phyloP scores from a whole-genome alignment of 768 basidiomycete genomes.

The Phylloporus rhodoxanthus region DNA sequence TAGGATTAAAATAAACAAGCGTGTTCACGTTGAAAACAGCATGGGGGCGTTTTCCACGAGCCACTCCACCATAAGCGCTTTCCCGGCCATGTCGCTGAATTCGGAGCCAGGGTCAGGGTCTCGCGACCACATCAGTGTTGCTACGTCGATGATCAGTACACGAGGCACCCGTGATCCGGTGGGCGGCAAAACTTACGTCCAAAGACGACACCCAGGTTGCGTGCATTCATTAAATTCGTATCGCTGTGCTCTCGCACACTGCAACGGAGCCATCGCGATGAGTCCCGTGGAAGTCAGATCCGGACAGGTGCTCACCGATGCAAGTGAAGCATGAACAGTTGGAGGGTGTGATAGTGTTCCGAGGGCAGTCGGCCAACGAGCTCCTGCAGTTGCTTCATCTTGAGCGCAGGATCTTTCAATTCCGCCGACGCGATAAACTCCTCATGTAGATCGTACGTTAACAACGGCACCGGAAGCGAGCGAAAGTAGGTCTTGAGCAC shows the following conservation, averaged over 20 bases:
- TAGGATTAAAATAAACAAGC: conserved; percentile 11
- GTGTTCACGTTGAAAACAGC: conserved; percentile 35
- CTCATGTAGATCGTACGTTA: conserved; percentile 89
- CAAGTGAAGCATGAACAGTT: conserved; percentile 80
- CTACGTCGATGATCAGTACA: conserved; percentile 37
- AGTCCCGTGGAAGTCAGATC: background rate
- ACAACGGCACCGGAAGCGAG: conserved; percentile 80
- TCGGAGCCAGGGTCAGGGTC: conserved; percentile 81
- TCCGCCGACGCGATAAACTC: conserved; percentile 76
- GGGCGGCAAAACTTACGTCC: conserved; percentile 65
- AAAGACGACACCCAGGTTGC: conserved; percentile 96
- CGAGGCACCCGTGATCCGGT: background rate
- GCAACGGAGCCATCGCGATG: background rate
- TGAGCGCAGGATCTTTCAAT: conserved; percentile 56
- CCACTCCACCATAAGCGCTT: conserved; percentile 91
- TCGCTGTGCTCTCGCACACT: conserved; percentile 62
- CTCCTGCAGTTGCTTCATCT: conserved; percentile 55
- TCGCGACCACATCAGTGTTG: conserved; percentile 88
- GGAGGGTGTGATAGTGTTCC: conserved; percentile 84
- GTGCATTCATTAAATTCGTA: conserved; percentile 86
- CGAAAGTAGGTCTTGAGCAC: conserved; percentile 97
- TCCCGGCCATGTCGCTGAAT: conserved; percentile 97
- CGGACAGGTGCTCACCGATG: conserved; percentile 53
- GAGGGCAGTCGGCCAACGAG: conserved; percentile 73
- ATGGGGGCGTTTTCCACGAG: conserved; percentile 80